phyloP scores from a whole-genome alignment of 2,329 filamentous ascomycete species.

The Thermothelomyces thermophilus region DNA sequence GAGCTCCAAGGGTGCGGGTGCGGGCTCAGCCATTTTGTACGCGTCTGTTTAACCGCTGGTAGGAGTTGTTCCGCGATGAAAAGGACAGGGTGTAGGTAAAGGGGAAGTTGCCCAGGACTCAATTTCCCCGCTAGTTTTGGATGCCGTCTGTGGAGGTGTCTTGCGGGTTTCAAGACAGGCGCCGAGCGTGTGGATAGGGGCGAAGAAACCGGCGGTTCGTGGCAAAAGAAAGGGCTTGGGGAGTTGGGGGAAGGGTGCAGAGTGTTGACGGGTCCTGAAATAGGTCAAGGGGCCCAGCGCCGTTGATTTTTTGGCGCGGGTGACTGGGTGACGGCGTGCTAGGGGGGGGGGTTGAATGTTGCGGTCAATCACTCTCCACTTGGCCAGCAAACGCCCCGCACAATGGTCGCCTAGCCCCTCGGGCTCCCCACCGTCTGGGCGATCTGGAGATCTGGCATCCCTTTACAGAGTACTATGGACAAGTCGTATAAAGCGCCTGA shows the following conservation, averaged over 20 bases:
- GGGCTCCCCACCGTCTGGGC: background rate
- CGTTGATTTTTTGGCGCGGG: slow-evolving; percentile 20
- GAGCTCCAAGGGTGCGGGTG: slow-evolving; percentile 41
- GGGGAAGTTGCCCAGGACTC: background rate
- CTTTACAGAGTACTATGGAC: too few species aligned
- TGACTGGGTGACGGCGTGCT: slow-evolving; percentile 6
- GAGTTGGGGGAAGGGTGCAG: background rate
- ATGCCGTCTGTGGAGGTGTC: background rate
- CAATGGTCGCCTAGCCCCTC: background rate
- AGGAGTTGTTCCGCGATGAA: background rate
- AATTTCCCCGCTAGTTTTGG: slow-evolving; percentile 1
- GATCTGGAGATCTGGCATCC: background rate
- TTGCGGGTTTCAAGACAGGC: background rate
- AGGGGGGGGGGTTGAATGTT: background rate
- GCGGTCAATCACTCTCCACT: slow-evolving; percentile 8
- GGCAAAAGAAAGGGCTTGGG: slow-evolving; percentile 4
- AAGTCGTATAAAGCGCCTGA: background rate
- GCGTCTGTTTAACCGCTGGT: background rate
- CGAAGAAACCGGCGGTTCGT: background rate
- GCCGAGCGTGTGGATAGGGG: background rate
- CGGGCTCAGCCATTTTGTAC: slow-evolving; percentile 14
- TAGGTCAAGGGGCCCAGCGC: slow-evolving; percentile 9
- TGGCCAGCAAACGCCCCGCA: slow-evolving; percentile 4
- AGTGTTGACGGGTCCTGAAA: slow-evolving; percentile 15
- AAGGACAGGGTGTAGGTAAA: background rate